phyloP scores from a whole-genome alignment of 2,329 filamentous ascomycete genomes.

The Boeremia lycopersici region DNA sequence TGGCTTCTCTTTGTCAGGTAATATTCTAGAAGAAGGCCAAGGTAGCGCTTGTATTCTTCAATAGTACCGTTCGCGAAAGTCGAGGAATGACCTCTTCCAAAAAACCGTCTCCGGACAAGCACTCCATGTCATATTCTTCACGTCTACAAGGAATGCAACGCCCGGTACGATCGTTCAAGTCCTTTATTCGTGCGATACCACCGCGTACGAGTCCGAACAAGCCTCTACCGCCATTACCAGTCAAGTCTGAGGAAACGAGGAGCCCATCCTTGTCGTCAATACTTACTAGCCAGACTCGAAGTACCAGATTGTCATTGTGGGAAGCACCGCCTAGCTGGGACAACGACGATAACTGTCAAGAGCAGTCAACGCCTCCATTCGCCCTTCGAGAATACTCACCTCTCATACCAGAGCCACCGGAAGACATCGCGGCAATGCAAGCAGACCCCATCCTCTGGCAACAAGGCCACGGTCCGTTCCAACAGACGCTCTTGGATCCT shows the following conservation, averaged over 20 bases:
- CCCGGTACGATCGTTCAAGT: slow-evolving; percentile 41
- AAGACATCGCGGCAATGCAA: slow-evolving; percentile 21
- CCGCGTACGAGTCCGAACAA: slow-evolving; percentile 26
- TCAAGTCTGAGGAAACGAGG: slow-evolving; percentile 6
- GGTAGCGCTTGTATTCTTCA: slow-evolving; percentile 7
- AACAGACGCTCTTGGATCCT: slow-evolving; percentile 23
- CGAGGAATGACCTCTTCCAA: slow-evolving; percentile 33
- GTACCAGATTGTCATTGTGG: slow-evolving; percentile 26
- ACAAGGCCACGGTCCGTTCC: slow-evolving; percentile 5
- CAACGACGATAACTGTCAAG: slow-evolving; percentile 5
- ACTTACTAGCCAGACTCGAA: neutral
- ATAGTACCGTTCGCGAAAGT: slow-evolving; percentile 24
- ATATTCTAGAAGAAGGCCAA: slow-evolving; percentile 33
- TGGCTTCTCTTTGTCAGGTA: slow-evolving; percentile 37
- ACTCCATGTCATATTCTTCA: slow-evolving; percentile 29
- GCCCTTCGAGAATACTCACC: slow-evolving; percentile 26
- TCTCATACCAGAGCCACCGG: slow-evolving; percentile 40
- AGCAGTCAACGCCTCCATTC: neutral
- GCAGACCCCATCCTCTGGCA: slow-evolving; percentile 20
- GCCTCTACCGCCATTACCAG: slow-evolving; percentile 29
- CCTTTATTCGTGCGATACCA: slow-evolving; percentile 34
- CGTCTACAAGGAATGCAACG: slow-evolving; percentile 43
- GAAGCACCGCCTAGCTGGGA: slow-evolving; percentile 38
- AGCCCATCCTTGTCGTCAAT: slow-evolving; percentile 8
- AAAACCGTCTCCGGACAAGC: slow-evolving; percentile 32